A percentile compares a stretch with the other conserved stretches of the same genome.
Conservation (phyloP, 2,329 filamentous ascomycete genomes). For the Colletotrichum sp. region DNA sequence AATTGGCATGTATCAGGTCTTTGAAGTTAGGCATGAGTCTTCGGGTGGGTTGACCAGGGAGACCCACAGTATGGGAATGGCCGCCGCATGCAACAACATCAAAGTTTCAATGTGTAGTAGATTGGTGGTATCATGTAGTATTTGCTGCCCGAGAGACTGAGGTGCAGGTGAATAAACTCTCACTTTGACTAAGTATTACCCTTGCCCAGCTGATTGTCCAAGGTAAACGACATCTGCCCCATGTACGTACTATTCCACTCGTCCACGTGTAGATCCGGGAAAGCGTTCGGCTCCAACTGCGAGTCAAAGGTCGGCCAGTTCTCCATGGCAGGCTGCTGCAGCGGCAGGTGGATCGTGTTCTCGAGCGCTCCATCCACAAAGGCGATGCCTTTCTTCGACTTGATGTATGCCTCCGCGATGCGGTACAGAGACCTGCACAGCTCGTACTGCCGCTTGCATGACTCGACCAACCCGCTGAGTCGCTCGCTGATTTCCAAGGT, state of each 20-base stretch:
- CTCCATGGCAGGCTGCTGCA: not conserved
- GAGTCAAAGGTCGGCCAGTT: not conserved
- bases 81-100: not conserved
- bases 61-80: not conserved
- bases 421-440: not conserved
- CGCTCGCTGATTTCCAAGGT: conserved; percentile 4
- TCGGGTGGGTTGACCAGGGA: too few relatives aligned
- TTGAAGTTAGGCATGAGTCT: not conserved
- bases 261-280: not conserved
- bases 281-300: not conserved
- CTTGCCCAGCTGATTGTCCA: conserved; percentile 2
- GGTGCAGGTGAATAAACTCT: fast-evolving
- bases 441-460: conserved; percentile 2
- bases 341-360: not conserved
- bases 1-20: not conserved
- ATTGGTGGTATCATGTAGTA: not conserved
- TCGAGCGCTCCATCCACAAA: not conserved
- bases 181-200: not conserved
- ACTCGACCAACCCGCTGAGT: not conserved
- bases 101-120: not conserved
- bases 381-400: not conserved
- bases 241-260: not conserved
- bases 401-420: conserved; percentile 9
- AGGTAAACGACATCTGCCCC: conserved; percentile 4
- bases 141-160: fast-evolving